Conservation (phyloP, 78 protist species). For the Polysphondylium violaceum region DNA sequence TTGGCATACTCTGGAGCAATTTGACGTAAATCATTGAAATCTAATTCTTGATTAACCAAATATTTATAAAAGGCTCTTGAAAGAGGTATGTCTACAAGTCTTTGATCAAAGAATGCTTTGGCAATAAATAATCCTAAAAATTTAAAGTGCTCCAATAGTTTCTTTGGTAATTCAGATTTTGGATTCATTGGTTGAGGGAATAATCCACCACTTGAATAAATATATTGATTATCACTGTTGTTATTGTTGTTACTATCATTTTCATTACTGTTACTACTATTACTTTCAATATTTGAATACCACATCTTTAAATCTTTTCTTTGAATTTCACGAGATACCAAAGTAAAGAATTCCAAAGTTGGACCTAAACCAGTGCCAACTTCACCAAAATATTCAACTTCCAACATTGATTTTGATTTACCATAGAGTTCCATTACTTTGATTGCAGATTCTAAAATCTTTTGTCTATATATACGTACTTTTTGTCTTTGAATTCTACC, state of each 20-base stretch:
- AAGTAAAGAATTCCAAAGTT: conserved; percentile 91
- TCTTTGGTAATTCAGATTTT: conserved; percentile 10
- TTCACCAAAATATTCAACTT: conserved; percentile 92
- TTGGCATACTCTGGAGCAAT: conserved; percentile 52
- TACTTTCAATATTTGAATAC: conserved; percentile 47
- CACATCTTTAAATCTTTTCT: conserved; percentile 65
- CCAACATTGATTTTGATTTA: conserved; percentile 80
- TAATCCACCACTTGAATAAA: conserved; percentile 59
- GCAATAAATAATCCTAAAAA: conserved; percentile 86
- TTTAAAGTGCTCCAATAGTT: conserved; percentile 46
- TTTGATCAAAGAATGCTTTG: conserved; percentile 85
- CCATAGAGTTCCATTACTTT: conserved; percentile 86
- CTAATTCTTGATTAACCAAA: conserved; percentile 45
- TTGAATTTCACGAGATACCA: conserved; percentile 89
- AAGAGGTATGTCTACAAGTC: conserved; percentile 87
- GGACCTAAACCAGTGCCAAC: conserved; percentile 89
- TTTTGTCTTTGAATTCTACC: conserved; percentile 91
- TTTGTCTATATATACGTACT: conserved; percentile 82
- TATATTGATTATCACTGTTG: conserved; percentile 10
- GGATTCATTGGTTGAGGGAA: conserved; percentile 86
- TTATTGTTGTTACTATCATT: not conserved
- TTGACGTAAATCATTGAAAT: conserved; percentile 46
- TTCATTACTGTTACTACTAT: not conserved
- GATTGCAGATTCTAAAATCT: conserved; percentile 84
- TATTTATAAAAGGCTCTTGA: conserved; percentile 74